Percentiles rank a stretch among this genome's conserved stretches.
These are phyloP conservation scores for Penicillium sp. DNA, from an alignment of 2,329 filamentous ascomycete species.

Conservation along the genomic window DNA sequence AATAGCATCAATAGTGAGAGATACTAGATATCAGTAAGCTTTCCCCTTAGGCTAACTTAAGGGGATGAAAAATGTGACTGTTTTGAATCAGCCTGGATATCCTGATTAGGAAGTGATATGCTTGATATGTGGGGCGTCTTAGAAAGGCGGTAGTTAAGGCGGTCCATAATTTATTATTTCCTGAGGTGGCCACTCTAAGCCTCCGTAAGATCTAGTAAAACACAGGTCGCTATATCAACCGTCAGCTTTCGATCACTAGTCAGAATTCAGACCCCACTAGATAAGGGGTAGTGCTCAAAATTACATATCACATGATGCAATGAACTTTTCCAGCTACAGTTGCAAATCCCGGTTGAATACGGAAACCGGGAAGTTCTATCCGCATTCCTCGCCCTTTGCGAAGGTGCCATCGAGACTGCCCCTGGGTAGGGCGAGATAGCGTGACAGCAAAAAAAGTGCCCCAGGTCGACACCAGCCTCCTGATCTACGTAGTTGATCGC, in stretches of 20 bases:
- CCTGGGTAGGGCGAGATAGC: background rate
- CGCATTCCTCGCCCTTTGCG: constrained; percentile 11
- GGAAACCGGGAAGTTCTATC: constrained; percentile 6
- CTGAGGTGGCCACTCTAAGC: too few relatives aligned
- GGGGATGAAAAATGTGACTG: too few relatives aligned
- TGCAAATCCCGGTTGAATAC: background rate
- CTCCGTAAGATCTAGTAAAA: too few relatives aligned
- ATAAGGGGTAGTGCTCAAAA: background rate
- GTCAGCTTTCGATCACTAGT: background rate
- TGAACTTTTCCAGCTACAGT: background rate
- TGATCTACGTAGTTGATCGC: background rate
- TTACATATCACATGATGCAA: background rate
- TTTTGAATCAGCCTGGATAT: too few relatives aligned
- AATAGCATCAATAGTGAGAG: too few relatives aligned
- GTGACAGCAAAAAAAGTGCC: background rate
- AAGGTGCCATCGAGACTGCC: background rate
- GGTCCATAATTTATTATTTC: too few relatives aligned
- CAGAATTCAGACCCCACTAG: background rate
- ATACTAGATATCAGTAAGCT: too few relatives aligned
- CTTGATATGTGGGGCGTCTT: too few relatives aligned
- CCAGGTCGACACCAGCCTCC: background rate
- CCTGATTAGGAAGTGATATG: too few relatives aligned
- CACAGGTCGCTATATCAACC: background rate
- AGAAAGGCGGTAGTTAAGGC: too few relatives aligned
- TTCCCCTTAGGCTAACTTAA: too few relatives aligned